These are phyloP conservation scores for Parascedosporium putredinis DNA, from an alignment of 2,329 filamentous ascomycete species.

Conservation along the genomic window DNA sequence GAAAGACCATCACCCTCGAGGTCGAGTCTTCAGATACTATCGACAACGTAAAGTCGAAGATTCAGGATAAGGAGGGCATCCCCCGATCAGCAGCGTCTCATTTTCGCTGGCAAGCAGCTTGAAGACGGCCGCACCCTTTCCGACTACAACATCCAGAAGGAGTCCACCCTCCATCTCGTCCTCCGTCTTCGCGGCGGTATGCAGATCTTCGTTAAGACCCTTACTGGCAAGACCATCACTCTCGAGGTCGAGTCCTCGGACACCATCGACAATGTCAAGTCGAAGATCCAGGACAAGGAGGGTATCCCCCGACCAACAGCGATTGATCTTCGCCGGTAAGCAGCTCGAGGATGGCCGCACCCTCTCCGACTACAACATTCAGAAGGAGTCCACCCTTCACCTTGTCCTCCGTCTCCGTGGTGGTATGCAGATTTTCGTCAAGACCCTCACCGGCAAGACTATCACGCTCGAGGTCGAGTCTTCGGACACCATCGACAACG, in stretches of 20 bases:
- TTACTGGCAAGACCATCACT: constrained; percentile 92
- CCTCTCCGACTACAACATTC: constrained; percentile 87
- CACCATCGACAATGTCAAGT: constrained; percentile 94
- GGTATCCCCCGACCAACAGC: constrained; percentile 95
- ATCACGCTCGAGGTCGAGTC: constrained; percentile 88
- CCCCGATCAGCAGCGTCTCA: constrained; percentile 93
- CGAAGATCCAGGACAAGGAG: constrained; percentile 96
- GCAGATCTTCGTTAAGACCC: constrained; percentile 70
- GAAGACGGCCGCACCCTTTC: constrained; percentile 74
- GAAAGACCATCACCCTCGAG: constrained; percentile 49
- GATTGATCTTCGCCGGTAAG: constrained; percentile 91
- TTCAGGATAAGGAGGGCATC: constrained; percentile 96
- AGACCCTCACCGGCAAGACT: constrained; percentile 84
- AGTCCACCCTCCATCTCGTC: constrained; percentile 63
- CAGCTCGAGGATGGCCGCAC: constrained; percentile 92
- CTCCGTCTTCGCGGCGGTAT: constrained; percentile 59
- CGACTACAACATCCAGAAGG: constrained; percentile 50
- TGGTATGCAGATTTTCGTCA: constrained; percentile 85
- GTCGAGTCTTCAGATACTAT: constrained; percentile 85
- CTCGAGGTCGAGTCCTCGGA: constrained; percentile 82
- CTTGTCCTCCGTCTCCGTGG: constrained; percentile 79
- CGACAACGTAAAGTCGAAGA: constrained; percentile 94
- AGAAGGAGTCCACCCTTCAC: constrained; percentile 83
- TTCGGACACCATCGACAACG: constrained; percentile 86
- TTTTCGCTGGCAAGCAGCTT: constrained; percentile 93